Percentiles rank a stretch among this genome's conserved stretches.
phyloP scores from a whole-genome alignment of 2,329 filamentous ascomycete genomes.

The Didymosphaeria variabile region DNA sequence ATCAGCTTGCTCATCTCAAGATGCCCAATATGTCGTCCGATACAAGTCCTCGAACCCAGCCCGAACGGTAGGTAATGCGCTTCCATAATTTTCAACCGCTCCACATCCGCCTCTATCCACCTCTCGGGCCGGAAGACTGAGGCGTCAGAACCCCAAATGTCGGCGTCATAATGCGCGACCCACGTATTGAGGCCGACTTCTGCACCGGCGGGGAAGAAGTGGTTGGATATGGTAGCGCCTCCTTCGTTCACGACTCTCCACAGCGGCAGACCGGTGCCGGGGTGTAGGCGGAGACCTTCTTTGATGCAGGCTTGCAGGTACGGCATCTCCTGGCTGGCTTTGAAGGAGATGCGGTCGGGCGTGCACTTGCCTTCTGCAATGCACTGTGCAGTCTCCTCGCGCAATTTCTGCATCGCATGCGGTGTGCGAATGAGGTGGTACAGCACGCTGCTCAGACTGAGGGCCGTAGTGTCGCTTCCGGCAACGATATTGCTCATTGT shows the following conservation, averaged over 20 bases:
- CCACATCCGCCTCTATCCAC: conserved; percentile 25
- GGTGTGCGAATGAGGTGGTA: conserved; percentile 29
- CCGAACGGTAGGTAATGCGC: conserved; percentile 31
- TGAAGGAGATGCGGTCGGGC: conserved; percentile 24
- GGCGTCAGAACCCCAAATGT: conserved; percentile 29
- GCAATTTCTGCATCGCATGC: conserved; percentile 21
- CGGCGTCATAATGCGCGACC: conserved; percentile 28
- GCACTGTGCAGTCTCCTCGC: conserved; percentile 24
- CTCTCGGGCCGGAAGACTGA: conserved; percentile 30
- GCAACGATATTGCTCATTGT: conserved; percentile 48
- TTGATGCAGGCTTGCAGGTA: conserved; percentile 42
- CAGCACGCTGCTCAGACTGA: conserved; percentile 35
- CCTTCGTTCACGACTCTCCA: conserved; percentile 31
- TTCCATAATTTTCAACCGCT: conserved; percentile 27
- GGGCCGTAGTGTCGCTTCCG: conserved; percentile 54
- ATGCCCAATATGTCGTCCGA: conserved; percentile 27
- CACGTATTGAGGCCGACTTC: conserved; percentile 34
- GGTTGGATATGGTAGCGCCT: conserved; percentile 25
- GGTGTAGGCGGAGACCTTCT: conserved; percentile 37
- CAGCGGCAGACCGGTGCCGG: conserved; percentile 33
- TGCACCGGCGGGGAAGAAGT: conserved; percentile 31
- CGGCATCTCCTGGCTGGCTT: conserved; percentile 37
- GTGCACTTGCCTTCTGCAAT: conserved; percentile 6
- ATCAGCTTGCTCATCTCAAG: conserved; percentile 23
- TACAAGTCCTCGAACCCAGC: conserved; percentile 29